Base-by-base conservation (phyloP, 371 early-diverging fungal species). In the Capillidium rhysosporum region DNA sequence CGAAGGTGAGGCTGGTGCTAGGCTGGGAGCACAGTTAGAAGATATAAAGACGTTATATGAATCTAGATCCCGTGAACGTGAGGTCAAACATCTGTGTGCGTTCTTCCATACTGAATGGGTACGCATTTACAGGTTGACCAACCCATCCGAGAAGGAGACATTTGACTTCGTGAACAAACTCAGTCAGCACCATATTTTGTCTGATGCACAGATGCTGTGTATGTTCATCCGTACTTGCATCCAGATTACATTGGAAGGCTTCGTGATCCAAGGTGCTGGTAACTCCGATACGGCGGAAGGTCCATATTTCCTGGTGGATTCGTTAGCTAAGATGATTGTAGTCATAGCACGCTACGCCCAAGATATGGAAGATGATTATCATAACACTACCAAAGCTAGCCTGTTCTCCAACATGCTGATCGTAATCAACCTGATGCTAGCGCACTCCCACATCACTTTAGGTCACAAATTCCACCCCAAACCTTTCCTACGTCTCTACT, bases 401-500 rank as follows among this genome's bases (percentile, higher is more conserved):
- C 66, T 83, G 52, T 74, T 82, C 30, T 74, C 78, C 24, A 87
- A 84, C 59, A 75, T 87, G 31, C 60, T 94, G 44, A 83, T 89
- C 4, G 84, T 89, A 49, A 79, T 90, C 43, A 80, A 82, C 0
- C 67, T 95, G 23, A 79, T 85, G 9, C 61, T 87, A 3, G 85
- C 85, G 0, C 82, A 89, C 46, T 69, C 80, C 0, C 95, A 95
- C 63, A 86, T 89, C 63, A 77, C 74, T 56, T 70, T 75, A 20
- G 76, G 79, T 7, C 75, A 74, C 24, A 70, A 76, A 44, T 95
- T 95, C 70, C 80, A 88, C 61, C 95, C 94, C 62, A 73, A 83
- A 49, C 92, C 93, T 0, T 91, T 85, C 69, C 82, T 90, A 67
- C 79, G 98, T 26, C 66, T 97, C 28, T 80, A 94, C 54, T 78